Evolutionary conservation across 306 rosid species (phyloP), one percentile per base, ranked within the genome.

Genomic region (Dryas alaskensis): DNA sequence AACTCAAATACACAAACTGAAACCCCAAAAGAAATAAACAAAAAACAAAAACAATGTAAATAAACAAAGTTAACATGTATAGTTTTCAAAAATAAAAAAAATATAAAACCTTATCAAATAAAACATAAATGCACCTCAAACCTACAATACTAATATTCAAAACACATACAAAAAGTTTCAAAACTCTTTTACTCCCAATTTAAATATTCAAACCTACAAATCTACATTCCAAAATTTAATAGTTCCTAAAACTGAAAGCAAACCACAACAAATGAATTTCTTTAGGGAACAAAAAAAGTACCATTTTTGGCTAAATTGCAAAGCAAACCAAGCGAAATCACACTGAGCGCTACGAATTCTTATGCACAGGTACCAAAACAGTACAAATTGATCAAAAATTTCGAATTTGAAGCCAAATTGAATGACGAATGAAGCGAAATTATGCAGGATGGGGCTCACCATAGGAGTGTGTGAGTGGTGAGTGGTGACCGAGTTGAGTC

Each of bases 1-100:
- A 90, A 87, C 91, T 95, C 92, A 89, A 78, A 79, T 77, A 88
- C 84, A 90, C 86, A 78, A 86, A 84, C 98, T 95, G 90, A 63
- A 80, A 82, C 65, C 76, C 76, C 74, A 54, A 79, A 69, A 76
- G 9, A 57, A 63, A 13, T n/a, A 22, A 72, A 60, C 54, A 46
- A 76, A 46, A 76, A 71, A 81, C 73, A 72, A 40, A 44, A 14
- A 65, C 74, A 53, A 65, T 74, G 69, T 78, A 67, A 73, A 65
- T n/a, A 81, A 80, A 76, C 70, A 46, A 77, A 68, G 64, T 83
- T 54, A 76, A 73, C 74, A 51, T 19, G 0, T 65, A 55, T 42
- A 8, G 19, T 22, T 53, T 22, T 13, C 54, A 70, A 19, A 31
- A 6, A n/a, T 4, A 54, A 70, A 16, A 10, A 55, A 14, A 73